Conservation (phyloP, 2,329 filamentous ascomycete genomes). For the Botrytis fragariae region DNA sequence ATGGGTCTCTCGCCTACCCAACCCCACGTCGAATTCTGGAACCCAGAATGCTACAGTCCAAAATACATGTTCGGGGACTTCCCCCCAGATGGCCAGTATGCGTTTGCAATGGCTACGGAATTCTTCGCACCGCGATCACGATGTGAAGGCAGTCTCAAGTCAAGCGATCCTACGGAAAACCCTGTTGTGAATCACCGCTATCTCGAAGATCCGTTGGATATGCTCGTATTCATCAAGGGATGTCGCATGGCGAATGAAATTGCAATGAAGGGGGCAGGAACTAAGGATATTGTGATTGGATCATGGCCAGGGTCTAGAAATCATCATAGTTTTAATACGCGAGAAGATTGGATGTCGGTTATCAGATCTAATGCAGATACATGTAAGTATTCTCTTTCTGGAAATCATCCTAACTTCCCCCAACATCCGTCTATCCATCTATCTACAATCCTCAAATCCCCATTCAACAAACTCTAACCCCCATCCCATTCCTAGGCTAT, state of each 20-base stretch:
- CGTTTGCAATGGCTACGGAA: not conserved
- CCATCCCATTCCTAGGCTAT: not conserved
- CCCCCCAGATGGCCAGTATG: not conserved
- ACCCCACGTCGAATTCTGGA: not conserved
- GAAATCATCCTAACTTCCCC: too few species aligned
- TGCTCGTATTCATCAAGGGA: not conserved
- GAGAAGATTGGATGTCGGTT: not conserved
- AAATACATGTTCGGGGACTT: not conserved
- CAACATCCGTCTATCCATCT: too few species aligned
- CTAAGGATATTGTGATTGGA: not conserved
- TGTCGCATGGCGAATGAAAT: not conserved
- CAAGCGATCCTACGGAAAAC: not conserved
- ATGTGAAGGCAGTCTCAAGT: not conserved
- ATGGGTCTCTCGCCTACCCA: not conserved
- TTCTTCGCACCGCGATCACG: not conserved
- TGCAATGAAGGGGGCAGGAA: not conserved
- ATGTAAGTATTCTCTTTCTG: not conserved
- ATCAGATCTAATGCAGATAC: not conserved
- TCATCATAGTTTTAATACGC: not conserved
- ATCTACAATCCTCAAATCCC: too few species aligned
- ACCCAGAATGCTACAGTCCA: slow-evolving; percentile 1
- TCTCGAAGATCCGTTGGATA: not conserved
- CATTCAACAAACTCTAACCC: too few species aligned
- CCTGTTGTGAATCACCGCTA: not conserved
- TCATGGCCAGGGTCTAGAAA: not conserved